Evolutionary conservation across 305 asterid species (phyloP).

Genomic region (Euphrasia arctica): DNA sequence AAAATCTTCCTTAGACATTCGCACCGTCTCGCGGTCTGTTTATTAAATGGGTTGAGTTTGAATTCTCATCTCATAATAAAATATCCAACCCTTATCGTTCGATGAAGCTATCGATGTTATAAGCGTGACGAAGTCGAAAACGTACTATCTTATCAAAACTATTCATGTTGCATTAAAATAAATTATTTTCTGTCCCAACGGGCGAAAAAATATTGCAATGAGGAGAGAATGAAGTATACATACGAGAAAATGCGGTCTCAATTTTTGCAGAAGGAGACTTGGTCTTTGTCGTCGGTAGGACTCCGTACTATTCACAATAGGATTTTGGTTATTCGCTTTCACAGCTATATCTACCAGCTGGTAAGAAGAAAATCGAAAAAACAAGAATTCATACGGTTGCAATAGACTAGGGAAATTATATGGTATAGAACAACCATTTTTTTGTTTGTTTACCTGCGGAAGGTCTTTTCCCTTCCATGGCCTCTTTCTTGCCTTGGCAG

Average conservation of each 20-base stretch:
- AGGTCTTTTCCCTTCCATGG: slow-evolving; percentile 95
- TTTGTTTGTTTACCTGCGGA: slow-evolving; percentile 47
- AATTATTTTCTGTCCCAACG: slow-evolving; percentile 26
- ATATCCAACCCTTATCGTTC: no score
- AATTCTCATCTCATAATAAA: no score
- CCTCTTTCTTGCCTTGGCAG: slow-evolving; percentile 95
- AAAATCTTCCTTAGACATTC: no score
- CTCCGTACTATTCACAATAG: slow-evolving; percentile 45
- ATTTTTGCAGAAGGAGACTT: slow-evolving; percentile 35
- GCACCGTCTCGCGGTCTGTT: no score
- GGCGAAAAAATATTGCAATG: slow-evolving; percentile 30
- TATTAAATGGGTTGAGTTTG: no score
- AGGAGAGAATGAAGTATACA: slow-evolving; percentile 22
- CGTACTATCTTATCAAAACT: no score
- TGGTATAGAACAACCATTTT: slow-evolving; percentile 16
- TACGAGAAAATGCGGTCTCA: slow-evolving; percentile 31
- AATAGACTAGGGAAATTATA: slow-evolving; percentile 6
- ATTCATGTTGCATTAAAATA: slow-evolving; percentile 21
- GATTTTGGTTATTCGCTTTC: slow-evolving; percentile 67
- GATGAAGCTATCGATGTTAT: no score
- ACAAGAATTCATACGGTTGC: slow-evolving; percentile 21
- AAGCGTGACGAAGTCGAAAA: no score
- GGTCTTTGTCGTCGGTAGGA: slow-evolving; percentile 15
- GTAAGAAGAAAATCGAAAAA: slow-evolving; percentile 12
- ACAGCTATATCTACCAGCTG: slow-evolving; percentile 76